These are phyloP conservation scores for Uncinocarpus reesii DNA, from an alignment of 2,329 filamentous ascomycete species.

Conservation along the genomic window DNA sequence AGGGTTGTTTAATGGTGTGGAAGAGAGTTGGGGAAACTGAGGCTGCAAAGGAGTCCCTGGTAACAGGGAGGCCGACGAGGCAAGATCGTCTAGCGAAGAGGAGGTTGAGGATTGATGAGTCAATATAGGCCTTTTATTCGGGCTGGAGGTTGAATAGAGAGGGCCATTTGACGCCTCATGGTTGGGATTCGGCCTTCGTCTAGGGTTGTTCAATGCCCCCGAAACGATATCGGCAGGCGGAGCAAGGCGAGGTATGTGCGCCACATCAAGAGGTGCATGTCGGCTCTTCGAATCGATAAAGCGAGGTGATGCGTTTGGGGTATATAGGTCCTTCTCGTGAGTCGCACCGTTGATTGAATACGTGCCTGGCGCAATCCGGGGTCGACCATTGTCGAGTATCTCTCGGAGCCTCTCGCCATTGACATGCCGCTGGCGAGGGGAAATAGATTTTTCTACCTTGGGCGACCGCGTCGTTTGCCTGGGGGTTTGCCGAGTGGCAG, in stretches of 20 bases:
- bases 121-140: conserved; percentile 1
- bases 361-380: conserved; percentile 41
- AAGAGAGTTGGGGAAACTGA: conserved; percentile 19
- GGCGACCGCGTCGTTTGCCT: conserved; percentile 1
- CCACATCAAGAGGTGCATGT: conserved; percentile 15
- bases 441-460: background rate
- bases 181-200: conserved; percentile 34
- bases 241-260: conserved; percentile 29
- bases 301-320: background rate
- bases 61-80: conserved; percentile 15
- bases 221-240: conserved; percentile 37
- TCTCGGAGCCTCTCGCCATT: conserved; percentile 28
- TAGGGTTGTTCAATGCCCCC: conserved; percentile 23
- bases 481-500: background rate
- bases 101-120: conserved; percentile 16
- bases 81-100: conserved; percentile 18
- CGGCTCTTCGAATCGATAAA: background rate
- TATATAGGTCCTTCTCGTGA: background rate
- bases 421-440: conserved; percentile 6
- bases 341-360: conserved; percentile 11
- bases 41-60: conserved; percentile 27
- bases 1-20: conserved; percentile 20
- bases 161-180: background rate
- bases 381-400: background rate
- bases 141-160: background rate